Percentiles rank a stretch among this genome's conserved stretches.
phyloP scores from a whole-genome alignment of 257 asterid genomes.

The Oldenlandia corymbosa region DNA sequence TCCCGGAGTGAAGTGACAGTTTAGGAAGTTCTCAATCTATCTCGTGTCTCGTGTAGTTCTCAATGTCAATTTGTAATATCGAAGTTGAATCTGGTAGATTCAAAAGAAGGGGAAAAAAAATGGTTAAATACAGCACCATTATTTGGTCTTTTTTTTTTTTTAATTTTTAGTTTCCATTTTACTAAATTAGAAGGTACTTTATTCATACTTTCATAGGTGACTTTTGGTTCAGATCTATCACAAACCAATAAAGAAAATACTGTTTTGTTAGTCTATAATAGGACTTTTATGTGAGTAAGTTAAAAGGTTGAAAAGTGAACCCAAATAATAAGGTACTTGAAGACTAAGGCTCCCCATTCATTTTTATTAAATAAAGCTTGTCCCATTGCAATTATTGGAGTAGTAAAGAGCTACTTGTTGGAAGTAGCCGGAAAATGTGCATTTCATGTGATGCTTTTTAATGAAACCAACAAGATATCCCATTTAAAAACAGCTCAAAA shows the following conservation, averaged over 20 bases:
- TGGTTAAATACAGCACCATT: background rate
- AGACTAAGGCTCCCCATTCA: background rate
- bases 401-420: background rate
- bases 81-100: background rate
- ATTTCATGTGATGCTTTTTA: conserved; percentile 28
- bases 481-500: conserved; percentile 6
- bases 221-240: background rate
- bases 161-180: too few species aligned
- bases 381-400: background rate
- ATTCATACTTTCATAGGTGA: background rate
- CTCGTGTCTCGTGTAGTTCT: background rate
- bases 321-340: background rate
- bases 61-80: background rate
- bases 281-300: conserved; percentile 1
- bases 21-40: background rate
- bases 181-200: background rate
- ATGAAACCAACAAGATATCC: conserved; percentile 13
- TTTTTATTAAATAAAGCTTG: too few species aligned
- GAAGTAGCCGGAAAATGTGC: conserved; percentile 8
- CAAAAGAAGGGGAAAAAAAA: too few species aligned
- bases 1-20: background rate
- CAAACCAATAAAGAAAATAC: background rate
- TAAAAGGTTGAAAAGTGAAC: background rate
- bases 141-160: background rate
- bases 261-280: background rate